These are phyloP conservation scores for Thamnidium elegans DNA, from an alignment of 192 early-diverging fungal species.

Conservation along the genomic window DNA sequence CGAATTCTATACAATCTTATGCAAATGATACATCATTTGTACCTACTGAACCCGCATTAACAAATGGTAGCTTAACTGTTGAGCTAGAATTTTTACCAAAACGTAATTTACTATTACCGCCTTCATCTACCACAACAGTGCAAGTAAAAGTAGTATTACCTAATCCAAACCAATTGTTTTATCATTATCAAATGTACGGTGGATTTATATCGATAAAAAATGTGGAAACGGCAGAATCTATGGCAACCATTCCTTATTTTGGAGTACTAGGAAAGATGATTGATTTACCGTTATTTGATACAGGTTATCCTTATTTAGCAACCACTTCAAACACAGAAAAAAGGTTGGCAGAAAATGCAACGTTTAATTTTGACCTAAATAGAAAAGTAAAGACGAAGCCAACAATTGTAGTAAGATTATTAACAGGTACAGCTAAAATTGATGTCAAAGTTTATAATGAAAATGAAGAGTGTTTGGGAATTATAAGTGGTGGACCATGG, in stretches of 20 bases:
- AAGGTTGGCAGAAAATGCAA: no score
- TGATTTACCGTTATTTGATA: conserved; percentile 40
- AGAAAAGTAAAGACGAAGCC: conserved; percentile 1
- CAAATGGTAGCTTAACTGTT: conserved; percentile 13
- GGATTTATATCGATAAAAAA: conserved; percentile 33
- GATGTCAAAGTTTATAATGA: conserved; percentile 14
- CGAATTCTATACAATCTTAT: conserved; percentile 32
- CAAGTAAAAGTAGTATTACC: conserved; percentile 25
- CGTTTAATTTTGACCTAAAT: not conserved
- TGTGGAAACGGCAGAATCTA: conserved; percentile 7
- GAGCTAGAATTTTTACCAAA: conserved; percentile 1
- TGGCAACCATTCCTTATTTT: conserved; percentile 44
- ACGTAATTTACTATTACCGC: conserved; percentile 9
- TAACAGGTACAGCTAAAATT: conserved; percentile 19
- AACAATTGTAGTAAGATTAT: conserved; percentile 5
- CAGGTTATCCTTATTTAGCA: conserved; percentile 14
- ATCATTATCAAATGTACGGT: conserved; percentile 41
- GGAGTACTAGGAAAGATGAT: conserved; percentile 42
- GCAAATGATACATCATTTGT: conserved; percentile 36
- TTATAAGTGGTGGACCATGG: not conserved
- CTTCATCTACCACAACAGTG: conserved; percentile 11
- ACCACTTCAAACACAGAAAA: not conserved
- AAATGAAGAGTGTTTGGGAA: conserved; percentile 1
- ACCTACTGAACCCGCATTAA: conserved; percentile 6
- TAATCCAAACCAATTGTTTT: conserved; percentile 4